Base-by-base conservation (phyloP, 768 basidiomycete genomes). In the Phylloporus sp. region DNA sequence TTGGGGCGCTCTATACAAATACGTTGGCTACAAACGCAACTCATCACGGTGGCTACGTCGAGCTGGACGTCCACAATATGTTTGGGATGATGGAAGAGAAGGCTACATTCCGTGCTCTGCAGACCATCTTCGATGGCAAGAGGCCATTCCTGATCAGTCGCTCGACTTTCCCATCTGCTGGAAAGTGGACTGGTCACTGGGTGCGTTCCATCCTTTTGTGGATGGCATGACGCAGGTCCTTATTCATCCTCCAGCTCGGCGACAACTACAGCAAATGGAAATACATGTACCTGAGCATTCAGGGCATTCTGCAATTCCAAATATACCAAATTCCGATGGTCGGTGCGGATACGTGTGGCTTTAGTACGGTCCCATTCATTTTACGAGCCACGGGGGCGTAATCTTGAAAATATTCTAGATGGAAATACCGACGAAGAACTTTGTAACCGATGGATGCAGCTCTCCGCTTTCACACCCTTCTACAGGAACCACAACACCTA, bases 391-490 rank as follows among this genome's bases (percentile, higher is more conserved):
- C 13, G 4, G 9, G 13, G 26, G 17, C 2, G 3, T 32, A 28
- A 27, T 41, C 46, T 48, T 35, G 6, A 9, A 43, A 50, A 17
- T 14, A n/a, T n/a, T 28, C 6, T 28, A 62, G 59, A 48, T 50
- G 78, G 70, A 3, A 88, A 90, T 61, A 81, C 82, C 8, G 78
- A 87, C 54, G 88, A 90, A 63, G 86, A 90, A 61, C 73, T 91
- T 9, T 86, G 86, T 65, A 82, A 81, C 51, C 77, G 89, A 15
- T 91, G 89, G 89, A 89, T 87, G 86, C 81, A 84, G 61, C 74
- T 90, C n/a, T 74, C 84, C 4, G 88, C 87, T 2, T 90, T 90
- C 62, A 76, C 76, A 22, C 88, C 88, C 6, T 91, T 91, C 72
- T 89, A 80, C 63, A 72, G 88, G 42, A 91, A 90, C 62, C 89